Evolutionary conservation across 2,329 filamentous ascomycete genomes (phyloP).

Genomic region (Phialemoniopsis sp.): DNA sequence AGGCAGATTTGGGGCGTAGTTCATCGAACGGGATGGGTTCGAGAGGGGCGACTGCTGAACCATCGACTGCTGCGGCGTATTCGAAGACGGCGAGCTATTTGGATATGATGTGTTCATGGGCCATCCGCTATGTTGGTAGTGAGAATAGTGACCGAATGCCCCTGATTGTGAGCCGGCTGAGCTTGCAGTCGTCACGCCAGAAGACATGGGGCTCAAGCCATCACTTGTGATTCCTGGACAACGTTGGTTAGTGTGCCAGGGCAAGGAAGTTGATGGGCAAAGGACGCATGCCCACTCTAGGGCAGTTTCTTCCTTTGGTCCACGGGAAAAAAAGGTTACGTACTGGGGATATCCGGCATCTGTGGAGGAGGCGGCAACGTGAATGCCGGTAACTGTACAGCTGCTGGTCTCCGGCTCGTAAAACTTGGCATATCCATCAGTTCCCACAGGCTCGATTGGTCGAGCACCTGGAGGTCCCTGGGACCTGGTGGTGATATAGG

Average conservation of each 20-base stretch:
- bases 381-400: constrained; percentile 7
- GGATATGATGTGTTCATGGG: neutral
- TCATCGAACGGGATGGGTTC: neutral
- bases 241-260: too few species aligned
- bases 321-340: neutral
- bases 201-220: constrained; percentile 56
- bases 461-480: too few species aligned
- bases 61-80: neutral
- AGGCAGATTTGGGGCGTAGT: neutral
- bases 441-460: too few species aligned
- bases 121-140: constrained; percentile 23
- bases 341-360: constrained; percentile 11
- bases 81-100: neutral
- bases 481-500: too few species aligned
- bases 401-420: constrained; percentile 1
- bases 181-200: constrained; percentile 55
- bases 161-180: constrained; percentile 50
- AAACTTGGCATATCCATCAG: constrained; percentile 1
- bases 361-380: constrained; percentile 6
- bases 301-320: too few species aligned
- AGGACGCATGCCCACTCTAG: too few species aligned
- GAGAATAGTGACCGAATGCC: constrained; percentile 27
- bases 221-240: constrained; percentile 44
- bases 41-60: neutral
- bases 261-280: too few species aligned